A percentile compares a stretch with the other conserved stretches of the same genome.
phyloP scores from a whole-genome alignment of 106 monocot species.

The Dendrobium officinale region DNA sequence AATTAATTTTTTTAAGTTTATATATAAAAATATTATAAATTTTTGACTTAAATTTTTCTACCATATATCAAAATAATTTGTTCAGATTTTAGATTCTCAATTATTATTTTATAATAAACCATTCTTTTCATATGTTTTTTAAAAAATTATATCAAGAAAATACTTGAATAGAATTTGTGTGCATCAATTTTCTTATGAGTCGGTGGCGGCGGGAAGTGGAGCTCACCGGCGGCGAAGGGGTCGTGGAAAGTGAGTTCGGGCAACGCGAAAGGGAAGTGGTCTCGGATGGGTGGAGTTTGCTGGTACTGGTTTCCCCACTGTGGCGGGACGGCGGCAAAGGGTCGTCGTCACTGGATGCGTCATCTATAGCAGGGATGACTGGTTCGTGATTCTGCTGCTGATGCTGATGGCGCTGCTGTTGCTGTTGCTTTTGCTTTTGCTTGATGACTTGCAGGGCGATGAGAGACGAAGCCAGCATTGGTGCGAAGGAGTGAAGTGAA shows the following conservation, averaged over 20 bases:
- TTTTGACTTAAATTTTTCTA: no score
- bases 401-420: conserved; percentile 58
- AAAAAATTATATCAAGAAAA: no score
- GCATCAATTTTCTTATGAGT: no score
- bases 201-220: conserved; percentile 10
- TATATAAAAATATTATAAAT: no score
- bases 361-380: conserved; percentile 9
- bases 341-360: conserved; percentile 9
- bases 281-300: conserved; percentile 1
- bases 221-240: conserved; percentile 30
- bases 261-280: conserved; percentile 33
- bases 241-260: conserved; percentile 35
- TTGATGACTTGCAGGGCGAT: conserved; percentile 94
- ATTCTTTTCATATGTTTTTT: no score
- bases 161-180: no score
- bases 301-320: conserved; percentile 16
- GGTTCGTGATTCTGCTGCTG: conserved; percentile 30
- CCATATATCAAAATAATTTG: no score
- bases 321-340: conserved; percentile 23
- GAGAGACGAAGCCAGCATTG: conserved; percentile 3
- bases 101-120: no score
- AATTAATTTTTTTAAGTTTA: no score
- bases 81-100: no score
- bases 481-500: neutral
- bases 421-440: conserved; percentile 72